Percentiles rank a stretch among this genome's conserved stretches.
These are phyloP conservation scores for Senecio squalidus DNA, from an alignment of 140 eudicot species.

Conservation along the genomic window DNA sequence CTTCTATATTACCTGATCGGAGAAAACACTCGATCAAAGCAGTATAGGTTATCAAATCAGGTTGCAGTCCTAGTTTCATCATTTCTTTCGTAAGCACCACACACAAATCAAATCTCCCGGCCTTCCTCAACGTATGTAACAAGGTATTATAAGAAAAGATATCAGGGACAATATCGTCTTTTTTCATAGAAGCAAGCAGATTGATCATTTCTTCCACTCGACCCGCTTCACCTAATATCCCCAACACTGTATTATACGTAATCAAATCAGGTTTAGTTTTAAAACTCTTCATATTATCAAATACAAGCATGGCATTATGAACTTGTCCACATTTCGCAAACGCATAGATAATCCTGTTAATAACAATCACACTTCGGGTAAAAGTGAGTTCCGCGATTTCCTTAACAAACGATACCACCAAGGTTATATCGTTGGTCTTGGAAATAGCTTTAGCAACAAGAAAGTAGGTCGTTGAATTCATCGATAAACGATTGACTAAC, in stretches of 20 bases:
- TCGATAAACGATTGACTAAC: constrained; percentile 28
- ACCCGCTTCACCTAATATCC: constrained; percentile 58
- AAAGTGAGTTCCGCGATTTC: constrained; percentile 47
- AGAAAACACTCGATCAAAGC: constrained; percentile 82
- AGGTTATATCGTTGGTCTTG: constrained; percentile 36
- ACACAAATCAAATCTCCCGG: constrained; percentile 65
- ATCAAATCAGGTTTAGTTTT: constrained; percentile 59
- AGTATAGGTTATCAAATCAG: constrained; percentile 78
- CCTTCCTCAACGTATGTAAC: constrained; percentile 57
- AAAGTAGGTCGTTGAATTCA: constrained; percentile 43
- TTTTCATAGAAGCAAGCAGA: constrained; percentile 55
- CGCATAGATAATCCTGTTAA: constrained; percentile 68
- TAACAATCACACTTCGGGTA: constrained; percentile 33
- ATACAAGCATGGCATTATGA: constrained; percentile 54
- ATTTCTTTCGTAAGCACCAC: constrained; percentile 45
- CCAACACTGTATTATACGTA: constrained; percentile 68
- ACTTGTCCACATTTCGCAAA: constrained; percentile 65
- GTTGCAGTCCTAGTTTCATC: constrained; percentile 45
- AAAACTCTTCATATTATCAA: constrained; percentile 37
- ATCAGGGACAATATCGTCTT: constrained; percentile 51
- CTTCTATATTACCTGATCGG: constrained; percentile 70
- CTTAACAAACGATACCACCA: constrained; percentile 38
- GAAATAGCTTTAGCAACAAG: constrained; percentile 60
- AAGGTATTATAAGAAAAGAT: constrained; percentile 72
- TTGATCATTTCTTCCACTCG: constrained; percentile 69